Evolutionary conservation across 805 yeast species (phyloP).

Genomic region (Metschnikowia cubensis): DNA sequence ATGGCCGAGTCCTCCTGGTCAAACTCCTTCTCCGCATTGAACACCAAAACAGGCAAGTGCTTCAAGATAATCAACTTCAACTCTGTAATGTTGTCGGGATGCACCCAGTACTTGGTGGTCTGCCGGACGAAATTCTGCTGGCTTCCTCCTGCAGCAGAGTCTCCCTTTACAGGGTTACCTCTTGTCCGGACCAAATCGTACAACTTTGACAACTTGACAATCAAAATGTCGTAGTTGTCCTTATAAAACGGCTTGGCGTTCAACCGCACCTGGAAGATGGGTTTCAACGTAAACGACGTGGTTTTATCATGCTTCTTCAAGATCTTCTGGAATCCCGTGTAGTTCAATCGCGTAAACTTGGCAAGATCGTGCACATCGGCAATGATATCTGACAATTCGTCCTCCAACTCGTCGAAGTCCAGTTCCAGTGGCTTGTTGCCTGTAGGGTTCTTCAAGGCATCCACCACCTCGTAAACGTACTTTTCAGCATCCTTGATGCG

Average conservation of each 20-base stretch:
- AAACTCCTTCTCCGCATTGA: slow-evolving; percentile 94
- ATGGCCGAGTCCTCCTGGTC: slow-evolving; percentile 93
- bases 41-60: slow-evolving; percentile 94
- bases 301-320: slow-evolving; percentile 94
- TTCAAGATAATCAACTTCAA: slow-evolving; percentile 86
- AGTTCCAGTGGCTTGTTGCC: slow-evolving; percentile 36
- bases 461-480: slow-evolving; percentile 64
- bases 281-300: slow-evolving; percentile 68
- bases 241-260: slow-evolving; percentile 94
- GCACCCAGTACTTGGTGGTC: slow-evolving; percentile 99
- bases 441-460: slow-evolving; percentile 42
- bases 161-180: slow-evolving; percentile 94
- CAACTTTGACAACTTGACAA: slow-evolving; percentile 82
- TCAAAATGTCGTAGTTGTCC: slow-evolving; percentile 85
- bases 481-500: slow-evolving; percentile 79
- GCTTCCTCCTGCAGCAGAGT: slow-evolving; percentile 95
- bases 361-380: slow-evolving; percentile 98
- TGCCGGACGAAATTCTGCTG: slow-evolving; percentile 98
- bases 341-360: slow-evolving; percentile 86
- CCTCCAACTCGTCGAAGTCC: slow-evolving; percentile 42
- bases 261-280: slow-evolving; percentile 88
- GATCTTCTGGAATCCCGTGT: slow-evolving; percentile 96
- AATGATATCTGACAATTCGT: slow-evolving; percentile 63
- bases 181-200: slow-evolving; percentile 93
- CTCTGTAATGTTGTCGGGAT: slow-evolving; percentile 96